phyloP scores from a whole-genome alignment of 1,139 yeast genomes.

The Pichia kudriavzevii region DNA sequence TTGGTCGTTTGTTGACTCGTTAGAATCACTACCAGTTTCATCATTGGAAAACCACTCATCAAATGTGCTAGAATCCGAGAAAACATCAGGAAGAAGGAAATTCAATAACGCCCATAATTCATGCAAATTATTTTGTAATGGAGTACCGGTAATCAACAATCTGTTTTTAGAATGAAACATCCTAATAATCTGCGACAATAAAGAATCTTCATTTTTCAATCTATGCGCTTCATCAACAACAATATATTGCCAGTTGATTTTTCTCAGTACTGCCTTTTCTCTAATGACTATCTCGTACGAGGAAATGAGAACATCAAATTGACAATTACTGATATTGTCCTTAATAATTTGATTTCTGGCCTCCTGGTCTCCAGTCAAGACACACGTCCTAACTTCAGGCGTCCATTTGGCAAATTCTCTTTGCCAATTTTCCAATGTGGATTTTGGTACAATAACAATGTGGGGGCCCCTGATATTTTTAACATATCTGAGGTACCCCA shows the following conservation, averaged over 20 bases:
- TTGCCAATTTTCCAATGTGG: slow-evolving; percentile 74
- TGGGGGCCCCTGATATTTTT: slow-evolving; percentile 63
- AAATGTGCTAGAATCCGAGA: slow-evolving; percentile 65
- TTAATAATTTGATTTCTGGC: slow-evolving; percentile 48
- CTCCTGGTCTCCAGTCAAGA: slow-evolving; percentile 69
- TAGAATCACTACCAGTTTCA: slow-evolving; percentile 23
- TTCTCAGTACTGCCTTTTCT: slow-evolving; percentile 58
- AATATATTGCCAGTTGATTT: slow-evolving; percentile 67
- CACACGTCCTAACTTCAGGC: slow-evolving; percentile 62
- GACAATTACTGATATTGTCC: slow-evolving; percentile 45
- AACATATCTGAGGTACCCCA: slow-evolving; percentile 62
- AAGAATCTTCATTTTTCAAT: slow-evolving; percentile 69
- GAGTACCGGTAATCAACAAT: slow-evolving; percentile 72
- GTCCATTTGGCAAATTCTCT: slow-evolving; percentile 75
- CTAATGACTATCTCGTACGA: slow-evolving; percentile 73
- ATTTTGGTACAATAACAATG: slow-evolving; percentile 68
- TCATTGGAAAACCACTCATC: slow-evolving; percentile 57
- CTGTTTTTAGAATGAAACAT: slow-evolving; percentile 65
- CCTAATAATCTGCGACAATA: slow-evolving; percentile 67
- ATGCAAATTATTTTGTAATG: slow-evolving; percentile 69
- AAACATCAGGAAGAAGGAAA: slow-evolving; percentile 69
- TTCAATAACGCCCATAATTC: slow-evolving; percentile 77
- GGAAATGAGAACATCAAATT: slow-evolving; percentile 66
- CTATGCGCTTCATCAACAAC: slow-evolving; percentile 79
- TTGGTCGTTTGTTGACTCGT: slow-evolving; percentile 14